Conservation (phyloP, 1,284 basidiomycete species). For the Microbotryum violaceum region DNA sequence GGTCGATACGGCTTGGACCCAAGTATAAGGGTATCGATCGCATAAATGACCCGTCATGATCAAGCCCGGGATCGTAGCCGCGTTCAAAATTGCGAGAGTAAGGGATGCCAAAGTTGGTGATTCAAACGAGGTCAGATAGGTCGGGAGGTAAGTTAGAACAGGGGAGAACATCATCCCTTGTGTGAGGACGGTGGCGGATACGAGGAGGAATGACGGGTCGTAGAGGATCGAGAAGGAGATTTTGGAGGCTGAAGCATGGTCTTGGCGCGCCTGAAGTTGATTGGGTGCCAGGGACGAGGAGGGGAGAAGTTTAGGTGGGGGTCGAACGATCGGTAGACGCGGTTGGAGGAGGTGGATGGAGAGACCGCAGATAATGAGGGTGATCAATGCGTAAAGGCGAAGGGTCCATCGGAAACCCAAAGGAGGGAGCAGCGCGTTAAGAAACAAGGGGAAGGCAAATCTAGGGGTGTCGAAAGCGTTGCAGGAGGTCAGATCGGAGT, state of each 20-base stretch:
- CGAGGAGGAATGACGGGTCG: not conserved
- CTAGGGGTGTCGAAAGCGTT: not conserved
- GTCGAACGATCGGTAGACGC: not conserved
- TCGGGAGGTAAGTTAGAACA: constrained; percentile 18
- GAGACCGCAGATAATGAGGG: constrained; percentile 15
- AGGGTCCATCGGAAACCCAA: constrained; percentile 34
- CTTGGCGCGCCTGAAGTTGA: not conserved
- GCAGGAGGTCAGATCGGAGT: too few species aligned
- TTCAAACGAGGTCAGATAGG: constrained; percentile 15
- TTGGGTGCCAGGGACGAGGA: too few species aligned
- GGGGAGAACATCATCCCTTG: constrained; percentile 24
- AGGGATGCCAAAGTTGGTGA: constrained; percentile 12
- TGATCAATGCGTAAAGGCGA: constrained; percentile 24
- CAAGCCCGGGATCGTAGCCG: constrained; percentile 15
- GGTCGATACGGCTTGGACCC: not conserved
- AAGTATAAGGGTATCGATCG: constrained; percentile 13
- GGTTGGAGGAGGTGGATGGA: constrained; percentile 4
- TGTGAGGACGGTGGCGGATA: constrained; percentile 5
- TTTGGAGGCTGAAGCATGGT: not conserved
- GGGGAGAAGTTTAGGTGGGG: not conserved
- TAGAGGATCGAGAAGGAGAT: not conserved
- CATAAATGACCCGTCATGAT: constrained; percentile 23
- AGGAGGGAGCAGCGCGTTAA: constrained; percentile 22
- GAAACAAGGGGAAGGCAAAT: constrained; percentile 22
- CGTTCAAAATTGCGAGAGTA: constrained; percentile 26